Evolutionary conservation across 495 filamentous ascomycete genomes (phyloP), one percentile per base, ranked within the genome.

Genomic region (Cladorrhinum samala): DNA sequence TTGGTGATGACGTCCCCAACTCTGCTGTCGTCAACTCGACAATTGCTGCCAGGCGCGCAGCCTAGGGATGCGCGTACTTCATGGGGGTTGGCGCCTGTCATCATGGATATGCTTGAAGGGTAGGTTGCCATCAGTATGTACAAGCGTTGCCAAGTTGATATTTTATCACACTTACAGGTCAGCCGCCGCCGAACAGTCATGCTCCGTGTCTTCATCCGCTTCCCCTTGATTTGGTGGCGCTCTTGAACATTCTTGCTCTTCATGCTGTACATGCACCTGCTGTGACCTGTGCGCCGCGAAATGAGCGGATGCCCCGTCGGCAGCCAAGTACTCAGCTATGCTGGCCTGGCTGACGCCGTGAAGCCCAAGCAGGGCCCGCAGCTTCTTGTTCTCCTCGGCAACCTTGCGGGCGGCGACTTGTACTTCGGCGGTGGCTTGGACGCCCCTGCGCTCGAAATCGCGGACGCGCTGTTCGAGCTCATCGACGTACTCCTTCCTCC

Each of bases 401-500:
- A 89, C 85, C 41, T 66, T 74, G 52, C 81, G 67, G 9, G 85
- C 86, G 1, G 83, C 84, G 27, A 68, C 63, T 58, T 88, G 85
- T 19, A 88, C 76, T 59, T 86, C 83, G 33, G 70, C 58, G 9
- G 76, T 77, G 13, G 82, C 83, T 46, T 79, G 71, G 30, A 83
- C 68, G 13, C 85, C 83, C 18, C 69, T 61, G 9, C 68, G 69
- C 61, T 91, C 83, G 57, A 73, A 84, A 7, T 68, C 54, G n/a
- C 77, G 76, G 42, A 88, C 63, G 51, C 79, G 83, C 39, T 76
- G 63, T 62, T 93, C 88, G 24, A 93, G 72, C 19, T 86, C 82
- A 30, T 79, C 70, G 17, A 89, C 67, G 63, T 94, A 87, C 62
- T 90, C 84, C 69, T 87, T 89, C 53, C 81, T 81, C 19, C 84